Percentiles rank a stretch among this genome's conserved stretches.
phyloP scores from a whole-genome alignment of 768 basidiomycete species.

The Albatrellus ellisii region DNA sequence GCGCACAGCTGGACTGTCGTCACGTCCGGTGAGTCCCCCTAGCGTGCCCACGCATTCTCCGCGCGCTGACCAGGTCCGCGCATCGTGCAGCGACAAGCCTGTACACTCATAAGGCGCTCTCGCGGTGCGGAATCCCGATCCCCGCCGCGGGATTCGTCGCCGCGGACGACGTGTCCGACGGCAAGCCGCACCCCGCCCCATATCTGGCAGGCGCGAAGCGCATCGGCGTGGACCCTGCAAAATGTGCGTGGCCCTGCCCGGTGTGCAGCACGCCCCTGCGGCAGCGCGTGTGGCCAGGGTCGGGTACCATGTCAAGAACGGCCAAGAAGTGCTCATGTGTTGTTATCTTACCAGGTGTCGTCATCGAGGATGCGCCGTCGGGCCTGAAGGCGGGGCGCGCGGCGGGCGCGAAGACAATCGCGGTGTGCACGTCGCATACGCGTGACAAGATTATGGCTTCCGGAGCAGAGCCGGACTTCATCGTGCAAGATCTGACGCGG shows the following conservation, averaged over 20 bases:
- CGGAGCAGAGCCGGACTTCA: slow-evolving; percentile 46
- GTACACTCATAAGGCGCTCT: slow-evolving; percentile 57
- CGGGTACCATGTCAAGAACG: too few species aligned
- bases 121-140: slow-evolving; percentile 44
- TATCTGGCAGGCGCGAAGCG: slow-evolving; percentile 65
- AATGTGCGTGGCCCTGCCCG: slow-evolving; percentile 30
- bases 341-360: slow-evolving; percentile 43
- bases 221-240: slow-evolving; percentile 39
- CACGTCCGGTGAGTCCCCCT: slow-evolving; percentile 69
- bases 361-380: slow-evolving; percentile 83
- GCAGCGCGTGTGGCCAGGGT: neutral
- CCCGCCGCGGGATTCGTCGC: slow-evolving; percentile 57
- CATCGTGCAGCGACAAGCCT: slow-evolving; percentile 49
- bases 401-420: slow-evolving; percentile 65
- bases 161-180: slow-evolving; percentile 52
- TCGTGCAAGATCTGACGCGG: slow-evolving; percentile 59
- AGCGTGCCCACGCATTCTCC: slow-evolving; percentile 44
- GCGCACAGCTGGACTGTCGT: slow-evolving; percentile 67
- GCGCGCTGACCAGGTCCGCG: slow-evolving; percentile 6
- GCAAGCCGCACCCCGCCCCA: slow-evolving; percentile 85
- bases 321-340: neutral
- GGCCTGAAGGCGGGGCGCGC: slow-evolving; percentile 66
- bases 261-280: neutral
- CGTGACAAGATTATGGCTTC: slow-evolving; percentile 37
- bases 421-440: slow-evolving; percentile 72